phyloP scores from a whole-genome alignment of 73 alveolate species.

The Paramecium tetraurelia region DNA sequence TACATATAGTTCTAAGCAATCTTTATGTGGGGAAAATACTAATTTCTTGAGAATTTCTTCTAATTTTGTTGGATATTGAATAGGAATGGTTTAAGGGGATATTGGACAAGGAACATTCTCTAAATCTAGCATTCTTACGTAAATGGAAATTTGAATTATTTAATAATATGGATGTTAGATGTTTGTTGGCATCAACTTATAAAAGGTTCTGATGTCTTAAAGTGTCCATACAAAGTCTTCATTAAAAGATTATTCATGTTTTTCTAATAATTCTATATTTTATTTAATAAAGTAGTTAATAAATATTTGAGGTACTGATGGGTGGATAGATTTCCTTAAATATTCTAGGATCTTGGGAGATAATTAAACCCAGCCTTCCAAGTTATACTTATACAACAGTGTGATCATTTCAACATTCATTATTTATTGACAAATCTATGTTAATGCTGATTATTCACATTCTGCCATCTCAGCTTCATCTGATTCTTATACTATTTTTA shows the following conservation, averaged over 20 bases:
- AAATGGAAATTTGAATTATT: background rate
- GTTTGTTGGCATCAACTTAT: background rate
- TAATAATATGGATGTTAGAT: background rate
- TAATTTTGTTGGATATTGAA: background rate
- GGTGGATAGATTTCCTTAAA: background rate
- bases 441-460: background rate
- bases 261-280: background rate
- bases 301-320: background rate
- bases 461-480: background rate
- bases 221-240: constrained; percentile 32
- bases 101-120: background rate
- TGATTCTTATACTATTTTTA: background rate
- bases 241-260: background rate
- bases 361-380: background rate
- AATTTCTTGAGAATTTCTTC: background rate
- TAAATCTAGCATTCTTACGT: background rate
- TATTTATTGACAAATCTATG: background rate
- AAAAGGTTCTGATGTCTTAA: background rate
- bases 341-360: background rate
- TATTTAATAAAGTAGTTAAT: background rate
- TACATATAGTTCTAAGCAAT: background rate
- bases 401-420: background rate
- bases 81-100: background rate
- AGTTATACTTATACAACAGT: background rate
- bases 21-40: background rate